Conservation (phyloP, 2,329 filamentous ascomycete species). For the Elsinoe ampelina region DNA sequence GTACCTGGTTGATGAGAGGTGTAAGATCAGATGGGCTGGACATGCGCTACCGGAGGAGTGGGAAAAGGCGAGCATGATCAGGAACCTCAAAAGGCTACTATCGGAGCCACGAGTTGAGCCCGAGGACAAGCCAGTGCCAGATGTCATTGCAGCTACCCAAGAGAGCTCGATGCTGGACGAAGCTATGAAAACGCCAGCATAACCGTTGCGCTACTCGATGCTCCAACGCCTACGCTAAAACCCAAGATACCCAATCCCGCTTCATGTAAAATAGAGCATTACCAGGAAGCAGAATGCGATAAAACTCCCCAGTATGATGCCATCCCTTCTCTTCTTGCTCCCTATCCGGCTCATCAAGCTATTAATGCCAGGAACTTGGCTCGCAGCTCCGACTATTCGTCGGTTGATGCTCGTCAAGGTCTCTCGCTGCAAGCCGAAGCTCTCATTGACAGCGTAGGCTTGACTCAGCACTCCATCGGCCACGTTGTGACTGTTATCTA, state of each 20-base stretch:
- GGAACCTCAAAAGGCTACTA: slow-evolving; percentile 53
- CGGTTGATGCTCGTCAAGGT: slow-evolving; percentile 81
- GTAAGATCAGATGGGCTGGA: slow-evolving; percentile 88
- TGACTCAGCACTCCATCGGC: slow-evolving; percentile 86
- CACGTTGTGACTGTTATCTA: slow-evolving; percentile 84
- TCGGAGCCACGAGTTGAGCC: slow-evolving; percentile 37
- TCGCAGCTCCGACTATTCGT: slow-evolving; percentile 79
- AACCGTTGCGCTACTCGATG: background rate
- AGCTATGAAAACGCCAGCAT: background rate
- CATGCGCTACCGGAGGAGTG: slow-evolving; percentile 59
- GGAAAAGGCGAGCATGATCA: slow-evolving; percentile 59
- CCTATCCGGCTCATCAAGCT: slow-evolving; percentile 85
- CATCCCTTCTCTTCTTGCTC: slow-evolving; percentile 87
- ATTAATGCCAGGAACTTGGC: slow-evolving; percentile 88
- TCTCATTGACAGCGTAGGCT: slow-evolving; percentile 94
- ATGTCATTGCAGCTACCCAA: slow-evolving; percentile 23
- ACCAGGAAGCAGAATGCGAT: slow-evolving; percentile 86
- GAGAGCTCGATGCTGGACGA: slow-evolving; percentile 5
- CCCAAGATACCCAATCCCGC: slow-evolving; percentile 2
- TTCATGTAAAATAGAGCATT: slow-evolving; percentile 66
- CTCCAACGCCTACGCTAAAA: slow-evolving; percentile 9
- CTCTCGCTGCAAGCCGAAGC: slow-evolving; percentile 77
- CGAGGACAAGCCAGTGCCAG: slow-evolving; percentile 31
- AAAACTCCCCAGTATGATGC: slow-evolving; percentile 83
- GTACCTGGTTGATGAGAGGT: slow-evolving; percentile 79